phyloP scores from a whole-genome alignment of 2,329 filamentous ascomycete genomes.

The Dryadomyces sulphureus region DNA sequence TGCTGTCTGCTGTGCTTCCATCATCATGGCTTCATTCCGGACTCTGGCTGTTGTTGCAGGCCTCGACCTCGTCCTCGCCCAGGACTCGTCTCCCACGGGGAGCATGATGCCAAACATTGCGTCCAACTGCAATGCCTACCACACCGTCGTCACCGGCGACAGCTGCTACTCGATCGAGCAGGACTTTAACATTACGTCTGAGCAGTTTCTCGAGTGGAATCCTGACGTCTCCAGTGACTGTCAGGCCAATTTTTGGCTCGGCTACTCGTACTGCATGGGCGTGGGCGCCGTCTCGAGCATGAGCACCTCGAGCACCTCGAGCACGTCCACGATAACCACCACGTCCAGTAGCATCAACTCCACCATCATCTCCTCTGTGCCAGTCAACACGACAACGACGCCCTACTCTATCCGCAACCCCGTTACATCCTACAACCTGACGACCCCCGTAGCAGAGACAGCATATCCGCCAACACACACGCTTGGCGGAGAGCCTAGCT shows the following conservation, averaged over 20 bases:
- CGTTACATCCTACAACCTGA: background rate
- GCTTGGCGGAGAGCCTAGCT: background rate
- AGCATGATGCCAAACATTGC: too few relatives aligned
- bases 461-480: background rate
- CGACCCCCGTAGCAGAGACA: background rate
- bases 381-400: slow-evolving; percentile 2
- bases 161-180: background rate
- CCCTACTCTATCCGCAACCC: background rate
- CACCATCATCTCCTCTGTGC: background rate
- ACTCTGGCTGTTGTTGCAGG: too few relatives aligned
- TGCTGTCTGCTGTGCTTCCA: too few relatives aligned
- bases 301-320: background rate
- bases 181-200: slow-evolving; percentile 11
- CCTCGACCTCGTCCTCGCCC: too few relatives aligned
- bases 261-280: slow-evolving; percentile 15
- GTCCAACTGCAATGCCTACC: background rate
- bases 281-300: too few relatives aligned
- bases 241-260: slow-evolving; percentile 14
- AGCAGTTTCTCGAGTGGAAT: slow-evolving; percentile 15
- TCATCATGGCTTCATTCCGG: too few relatives aligned
- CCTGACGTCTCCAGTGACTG: slow-evolving; percentile 16
- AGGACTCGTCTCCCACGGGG: too few relatives aligned
- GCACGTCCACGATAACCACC: too few relatives aligned
- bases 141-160: background rate
- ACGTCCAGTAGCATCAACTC: slow-evolving; percentile 3